These are phyloP conservation scores for Aspergillus aculeatinus DNA, from an alignment of 2,329 filamentous ascomycete species.

Conservation along the genomic window DNA sequence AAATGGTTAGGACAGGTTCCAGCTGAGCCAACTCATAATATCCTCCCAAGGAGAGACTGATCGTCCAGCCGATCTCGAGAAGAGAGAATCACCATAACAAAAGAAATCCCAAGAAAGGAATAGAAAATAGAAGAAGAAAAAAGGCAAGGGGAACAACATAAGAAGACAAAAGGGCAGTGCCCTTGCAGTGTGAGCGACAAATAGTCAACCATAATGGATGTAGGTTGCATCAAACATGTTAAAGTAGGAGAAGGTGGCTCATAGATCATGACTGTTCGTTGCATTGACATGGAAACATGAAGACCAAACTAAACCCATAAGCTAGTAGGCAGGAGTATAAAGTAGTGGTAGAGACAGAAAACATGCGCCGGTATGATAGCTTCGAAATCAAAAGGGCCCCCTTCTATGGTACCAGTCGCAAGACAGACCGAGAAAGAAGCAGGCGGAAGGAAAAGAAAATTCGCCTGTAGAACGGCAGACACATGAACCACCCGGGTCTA, in stretches of 20 bases:
- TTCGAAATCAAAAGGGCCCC: slow-evolving; percentile 21
- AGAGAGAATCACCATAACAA: neutral
- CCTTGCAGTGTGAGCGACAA: neutral
- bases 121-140: neutral
- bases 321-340: slow-evolving; percentile 21
- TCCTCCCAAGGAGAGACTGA: neutral
- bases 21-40: neutral
- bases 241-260: slow-evolving; percentile 12
- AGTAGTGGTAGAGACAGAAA: slow-evolving; percentile 14
- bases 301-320: slow-evolving; percentile 26
- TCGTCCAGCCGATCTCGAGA: neutral
- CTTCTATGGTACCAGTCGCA: slow-evolving; percentile 21
- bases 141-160: too few relatives aligned
- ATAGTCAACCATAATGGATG: slow-evolving; percentile 12
- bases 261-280: slow-evolving; percentile 42
- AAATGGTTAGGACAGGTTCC: neutral
- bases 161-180: too few relatives aligned
- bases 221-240: slow-evolving; percentile 4
- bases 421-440: slow-evolving; percentile 16
- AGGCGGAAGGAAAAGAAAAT: neutral
- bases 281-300: slow-evolving; percentile 39
- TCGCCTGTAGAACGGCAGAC: slow-evolving; percentile 12
- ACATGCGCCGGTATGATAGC: slow-evolving; percentile 27
- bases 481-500: slow-evolving; percentile 23
- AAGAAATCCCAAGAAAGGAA: neutral